Evolutionary conservation across 345 rosid species (phyloP), one percentile per base, ranked within the genome.

Genomic region (Gossypium raimondii): DNA sequence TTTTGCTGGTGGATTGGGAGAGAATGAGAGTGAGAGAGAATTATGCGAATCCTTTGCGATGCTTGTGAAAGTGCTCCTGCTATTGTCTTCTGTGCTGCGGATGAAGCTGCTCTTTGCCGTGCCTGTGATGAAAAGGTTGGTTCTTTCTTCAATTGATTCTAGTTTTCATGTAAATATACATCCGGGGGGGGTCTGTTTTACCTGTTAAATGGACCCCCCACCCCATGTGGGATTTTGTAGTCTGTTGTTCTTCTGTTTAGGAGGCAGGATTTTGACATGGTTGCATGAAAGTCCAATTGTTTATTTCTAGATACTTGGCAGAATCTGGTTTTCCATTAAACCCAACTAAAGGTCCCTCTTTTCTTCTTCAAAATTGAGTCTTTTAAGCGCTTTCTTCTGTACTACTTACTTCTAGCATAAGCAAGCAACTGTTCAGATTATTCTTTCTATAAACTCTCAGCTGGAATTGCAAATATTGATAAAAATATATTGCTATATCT

Each of bases 31-130:
- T 76, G 58, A 70, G 53, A 80, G 78, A 65, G 67, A 82, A 82
- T 18, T 66, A 93, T 93, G 98, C 86, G 92, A 70, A 87, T 86
- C 63, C 85, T 93, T 74, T 92, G 98, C 77, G 97, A 93, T 77
- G 87, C 86, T n/a, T 93, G 98, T 75, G 97, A 93, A 81, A 87
- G 86, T 66, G 90, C 94, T 70, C 90, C 92, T 58, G 98, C 98
- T n/a, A 76, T 83, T 65, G 84, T 90, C 57, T 94, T 92, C 83
- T 94, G 97, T 66, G 97, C 97, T 29, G 96, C 93, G 44, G 93
- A 92, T 75, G 96, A 92, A 84, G 96, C 97, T 16, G 90, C 96
- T 14, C 94, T 94, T 55, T 94, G 96, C 79, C 82, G 73, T 78
- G 79, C 91, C 78, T 94, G 97, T 75, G 98, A 92, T 71, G 86